Evolutionary conservation across 75 land plant species (phyloP), one percentile per base, ranked within the genome.

Genomic region (Pinus taeda): DNA sequence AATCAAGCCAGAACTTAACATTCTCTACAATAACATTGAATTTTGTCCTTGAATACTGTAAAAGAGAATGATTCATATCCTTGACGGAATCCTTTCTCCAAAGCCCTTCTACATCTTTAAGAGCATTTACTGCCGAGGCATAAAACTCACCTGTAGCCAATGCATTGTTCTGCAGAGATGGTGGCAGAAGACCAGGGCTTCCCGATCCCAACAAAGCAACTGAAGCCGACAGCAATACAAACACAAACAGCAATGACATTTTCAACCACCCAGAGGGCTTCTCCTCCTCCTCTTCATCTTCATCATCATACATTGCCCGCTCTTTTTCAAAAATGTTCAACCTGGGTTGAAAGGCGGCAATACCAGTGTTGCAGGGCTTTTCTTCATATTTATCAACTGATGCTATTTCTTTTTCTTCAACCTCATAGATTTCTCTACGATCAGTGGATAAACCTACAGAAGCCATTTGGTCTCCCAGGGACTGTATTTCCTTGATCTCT

Each of bases 401-500:
- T 37, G 11, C 53, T 45, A 39, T 8, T 69, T 42, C 42, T 49
- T 2, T 49, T 49, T 49, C 55, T 49, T 49, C 55, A 9, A 49
- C 55, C 9, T 11, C 71, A 22, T 15, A 3, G 24, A 11, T 49
- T 22, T 13, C 61, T 26, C 53, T 18, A 65, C 18, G 15, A 20
- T 69, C 72, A 8, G 22, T 20, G 42, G 72, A 39, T 18, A 42
- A 42, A 21, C 24, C 75, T 11, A 45, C 78, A 64, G 60, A 21
- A 64, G 15, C 29, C 72, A 59, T 62, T 57, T 4, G 59, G 1
- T 45, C 21, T 49, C 36, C n/a, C 15, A 64, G 56, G 64, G 76
- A 56, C 60, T 75, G 63, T 15, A 21, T 42, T 56, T 76, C 79
- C 72, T 76, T 57, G n/a, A 39, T n/a, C 22, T 60, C 72, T 7